Evolutionary conservation across 345 rosid species (phyloP).

Genomic region (Camelina laxa): DNA sequence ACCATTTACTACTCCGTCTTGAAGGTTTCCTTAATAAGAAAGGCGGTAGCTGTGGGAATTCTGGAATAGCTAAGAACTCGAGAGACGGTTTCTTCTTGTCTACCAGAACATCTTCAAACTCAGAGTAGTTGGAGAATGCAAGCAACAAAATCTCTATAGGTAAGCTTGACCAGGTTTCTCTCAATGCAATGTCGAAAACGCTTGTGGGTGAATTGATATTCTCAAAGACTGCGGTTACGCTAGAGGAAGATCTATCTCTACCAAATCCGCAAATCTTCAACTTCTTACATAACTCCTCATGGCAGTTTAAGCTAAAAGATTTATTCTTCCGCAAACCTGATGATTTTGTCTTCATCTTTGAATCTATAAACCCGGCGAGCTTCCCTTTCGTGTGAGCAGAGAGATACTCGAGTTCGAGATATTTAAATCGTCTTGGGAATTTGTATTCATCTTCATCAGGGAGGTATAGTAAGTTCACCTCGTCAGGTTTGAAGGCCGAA

Average conservation of each 20-base stretch:
- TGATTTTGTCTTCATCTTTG: constrained; percentile 41
- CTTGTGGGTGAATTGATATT: constrained; percentile 58
- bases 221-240: constrained; percentile 50
- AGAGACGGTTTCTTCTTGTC: constrained; percentile 52
- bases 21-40: constrained; percentile 63
- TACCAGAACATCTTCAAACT: constrained; percentile 50
- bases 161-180: constrained; percentile 65
- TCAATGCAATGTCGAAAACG: constrained; percentile 56
- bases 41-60: constrained; percentile 65
- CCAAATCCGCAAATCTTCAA: constrained; percentile 54
- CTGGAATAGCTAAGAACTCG: constrained; percentile 68
- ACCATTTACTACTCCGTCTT: constrained; percentile 60
- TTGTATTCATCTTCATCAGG: constrained; percentile 50
- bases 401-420: constrained; percentile 58
- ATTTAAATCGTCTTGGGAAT: constrained; percentile 53
- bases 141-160: constrained; percentile 60
- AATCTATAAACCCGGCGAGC: constrained; percentile 50
- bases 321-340: constrained; percentile 30
- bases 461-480: constrained; percentile 49
- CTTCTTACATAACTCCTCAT: constrained; percentile 60
- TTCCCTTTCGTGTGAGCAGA: constrained; percentile 52
- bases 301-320: constrained; percentile 47
- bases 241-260: constrained; percentile 52
- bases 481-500: constrained; percentile 28
- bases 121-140: constrained; percentile 70